Base-by-base conservation (phyloP, 495 filamentous ascomycete species). In the Neohortaea acidophila region DNA sequence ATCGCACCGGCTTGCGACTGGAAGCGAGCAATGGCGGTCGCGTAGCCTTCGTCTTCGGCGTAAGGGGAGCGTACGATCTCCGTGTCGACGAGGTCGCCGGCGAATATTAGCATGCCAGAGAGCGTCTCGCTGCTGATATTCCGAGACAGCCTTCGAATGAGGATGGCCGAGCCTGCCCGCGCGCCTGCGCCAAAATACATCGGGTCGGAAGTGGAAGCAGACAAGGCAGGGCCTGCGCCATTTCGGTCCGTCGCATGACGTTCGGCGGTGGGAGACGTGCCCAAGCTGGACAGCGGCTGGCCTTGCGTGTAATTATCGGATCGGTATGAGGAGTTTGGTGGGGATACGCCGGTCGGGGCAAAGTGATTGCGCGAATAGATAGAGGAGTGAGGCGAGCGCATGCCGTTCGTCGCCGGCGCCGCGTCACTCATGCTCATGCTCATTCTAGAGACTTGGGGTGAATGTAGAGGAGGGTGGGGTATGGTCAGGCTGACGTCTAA, bases 51-150 rank as follows among this genome's bases (percentile, higher is more conserved):
- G 50, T 91, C 83, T 40, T 79, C 72, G 4, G 75, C 68, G 36
- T 67, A 61, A 4, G 82, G 78, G 26, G 65, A 44, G 5, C 70
- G 63, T 10, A 87, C 60, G 45, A 91, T 70, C 41, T 87, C 78
- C 35, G 75, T 70, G 47, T 77, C 71, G 36, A 83, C 59, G 22
- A 91, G 67, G 36, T 86, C 84, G 51, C 89, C 81, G 19, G 83
- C 81, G 54, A 85, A 91, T 11, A 89, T 64, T 12, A 91, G 67
- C 77, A 94, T 85, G 45, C 78, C 70, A 44, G 78, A 73, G 43
- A 93, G 62, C 26, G 72, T 68, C 41, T 86, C 79, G 39, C 75
- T 66, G 35, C 70, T 75, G 14, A 74, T 86, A 49, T 77, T 82
- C 37, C 64, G 55, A 5, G 85, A 80, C 0, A 94, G 68, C 49